Evolutionary conservation across 257 asterid species (phyloP), one percentile per base, ranked within the genome.

Genomic region (Paraleonurus japonicus): DNA sequence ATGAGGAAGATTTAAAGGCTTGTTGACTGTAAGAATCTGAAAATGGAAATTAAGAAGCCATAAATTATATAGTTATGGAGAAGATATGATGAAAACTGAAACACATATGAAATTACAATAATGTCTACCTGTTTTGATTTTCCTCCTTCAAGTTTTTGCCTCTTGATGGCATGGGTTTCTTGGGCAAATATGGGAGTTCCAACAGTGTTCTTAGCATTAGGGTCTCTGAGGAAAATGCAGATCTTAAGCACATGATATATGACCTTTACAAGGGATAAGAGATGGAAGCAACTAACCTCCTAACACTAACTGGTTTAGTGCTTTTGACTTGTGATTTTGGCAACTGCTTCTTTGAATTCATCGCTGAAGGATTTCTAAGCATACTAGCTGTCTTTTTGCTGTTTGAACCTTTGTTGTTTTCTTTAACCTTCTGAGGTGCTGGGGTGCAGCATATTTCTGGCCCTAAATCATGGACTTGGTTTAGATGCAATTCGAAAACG

Each of bases 101-200:
- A 75, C 23, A 48, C 12, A 3, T 22, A 41, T 24, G 20, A 32
- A 60, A 7, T 22, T 20, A 35, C 53, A 65, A 13, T 17, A 24
- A 6, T 41, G 61, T 39, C 45, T 57, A 91, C 97, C 99, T 85
- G 96, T 75, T 90, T 74, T 7, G 95, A 74, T 81, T 89, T 88
- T 64, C 96, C 99, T 61, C 85, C 97, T 3, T 86, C 98, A 68
- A 94, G 85, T 70, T 91, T 94, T 78, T 94, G 99, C 87, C 86
- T 85, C 87, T 94, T 94, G 43, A 91, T 85, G 41, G 99, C 96
- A 78, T 72, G 99, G 78, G 88, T 91, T 62, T 89, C 97, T 45
- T 90, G 98, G 12, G 85, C 85, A 24, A 88, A 66, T 67, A 64
- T 85, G 61, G 89, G 90, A 77, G 95, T 79, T 79, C 87, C 95